phyloP scores from a whole-genome alignment of 345 rosid genomes.

The Pseudoturritis turrita region DNA sequence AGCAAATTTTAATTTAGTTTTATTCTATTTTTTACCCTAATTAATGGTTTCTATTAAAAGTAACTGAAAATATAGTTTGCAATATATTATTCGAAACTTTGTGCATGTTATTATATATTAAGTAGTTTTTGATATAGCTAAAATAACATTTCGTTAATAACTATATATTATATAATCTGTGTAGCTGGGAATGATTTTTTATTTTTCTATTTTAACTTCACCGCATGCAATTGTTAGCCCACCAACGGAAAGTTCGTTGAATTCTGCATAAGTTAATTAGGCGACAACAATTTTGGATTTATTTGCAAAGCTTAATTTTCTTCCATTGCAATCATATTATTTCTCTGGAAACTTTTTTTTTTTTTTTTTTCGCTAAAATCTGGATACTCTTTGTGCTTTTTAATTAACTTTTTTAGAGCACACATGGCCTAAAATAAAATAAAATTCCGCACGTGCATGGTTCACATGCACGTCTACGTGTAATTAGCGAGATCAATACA shows the following conservation, averaged over 20 bases:
- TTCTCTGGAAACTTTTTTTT: not conserved
- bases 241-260: conserved; percentile 18
- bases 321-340: not conserved
- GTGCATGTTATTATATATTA: no score
- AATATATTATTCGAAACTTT: no score
- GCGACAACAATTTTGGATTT: not conserved
- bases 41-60: no score
- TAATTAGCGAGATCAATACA: not conserved
- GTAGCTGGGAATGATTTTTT: no score
- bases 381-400: not conserved
- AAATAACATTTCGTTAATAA: no score
- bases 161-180: no score
- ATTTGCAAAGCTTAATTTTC: not conserved
- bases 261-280: not conserved
- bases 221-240: not conserved
- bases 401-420: not conserved
- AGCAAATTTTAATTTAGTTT: no score
- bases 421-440: conserved; percentile 3
- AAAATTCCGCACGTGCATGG: conserved; percentile 9
- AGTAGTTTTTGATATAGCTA: no score
- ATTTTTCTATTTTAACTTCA: not conserved
- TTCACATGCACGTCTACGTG: conserved; percentile 12
- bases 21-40: no score
- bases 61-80: no score
- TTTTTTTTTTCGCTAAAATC: not conserved